These are phyloP conservation scores for Eucalyptus pauciflora DNA, from an alignment of 345 rosid species.

Conservation along the genomic window DNA sequence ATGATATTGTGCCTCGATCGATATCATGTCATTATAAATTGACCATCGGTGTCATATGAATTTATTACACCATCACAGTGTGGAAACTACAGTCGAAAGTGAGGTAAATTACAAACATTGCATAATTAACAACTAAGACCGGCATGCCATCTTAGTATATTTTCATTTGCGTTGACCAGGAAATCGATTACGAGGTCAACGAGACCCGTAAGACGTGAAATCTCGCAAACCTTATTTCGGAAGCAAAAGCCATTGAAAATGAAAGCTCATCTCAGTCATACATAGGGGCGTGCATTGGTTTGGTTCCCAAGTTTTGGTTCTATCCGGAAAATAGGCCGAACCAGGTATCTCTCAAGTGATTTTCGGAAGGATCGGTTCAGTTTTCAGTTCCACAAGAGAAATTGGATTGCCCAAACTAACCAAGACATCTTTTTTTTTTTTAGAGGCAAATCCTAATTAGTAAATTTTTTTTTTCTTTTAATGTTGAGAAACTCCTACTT, in stretches of 20 bases:
- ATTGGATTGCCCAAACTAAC: no score
- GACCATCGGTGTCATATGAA: accelerated
- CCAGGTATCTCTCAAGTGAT: neutral
- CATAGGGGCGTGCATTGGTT: no score
- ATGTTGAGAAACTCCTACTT: neutral
- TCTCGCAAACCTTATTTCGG: neutral
- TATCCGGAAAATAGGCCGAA: no score
- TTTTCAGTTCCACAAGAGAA: no score
- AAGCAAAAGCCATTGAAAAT: neutral
- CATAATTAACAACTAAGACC: neutral
- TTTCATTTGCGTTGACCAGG: neutral
- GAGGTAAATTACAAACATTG: neutral
- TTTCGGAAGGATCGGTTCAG: no score
- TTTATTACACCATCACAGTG: neutral
- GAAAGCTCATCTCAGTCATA: no score
- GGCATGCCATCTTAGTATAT: neutral
- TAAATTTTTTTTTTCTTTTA: no score
- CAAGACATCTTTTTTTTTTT: no score
- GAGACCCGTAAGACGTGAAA: neutral
- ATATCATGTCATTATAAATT: neutral
- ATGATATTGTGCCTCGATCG: neutral
- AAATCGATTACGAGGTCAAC: neutral
- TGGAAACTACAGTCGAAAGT: accelerated
- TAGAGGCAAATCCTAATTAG: no score
- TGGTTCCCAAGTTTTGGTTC: no score